phyloP scores from a whole-genome alignment of 2,329 filamentous ascomycete species.

The Colletotrichum magnum region DNA sequence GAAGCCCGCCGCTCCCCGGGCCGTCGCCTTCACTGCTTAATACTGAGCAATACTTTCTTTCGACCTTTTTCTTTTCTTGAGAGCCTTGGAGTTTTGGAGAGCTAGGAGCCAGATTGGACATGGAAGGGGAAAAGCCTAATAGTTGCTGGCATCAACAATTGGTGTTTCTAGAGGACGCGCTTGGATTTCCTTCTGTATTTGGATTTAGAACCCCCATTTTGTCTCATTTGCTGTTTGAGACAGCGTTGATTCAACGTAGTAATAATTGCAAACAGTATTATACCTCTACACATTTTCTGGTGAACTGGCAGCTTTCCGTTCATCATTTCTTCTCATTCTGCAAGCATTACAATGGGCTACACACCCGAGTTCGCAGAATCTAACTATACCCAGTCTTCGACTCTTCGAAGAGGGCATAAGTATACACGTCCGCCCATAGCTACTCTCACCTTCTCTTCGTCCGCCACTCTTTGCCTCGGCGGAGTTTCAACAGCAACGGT shows the following conservation, averaged over 20 bases:
- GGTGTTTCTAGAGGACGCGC: background rate
- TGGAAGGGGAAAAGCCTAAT: background rate
- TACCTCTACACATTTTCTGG: background rate
- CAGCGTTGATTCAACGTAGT: background rate
- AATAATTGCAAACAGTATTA: slow-evolving; percentile 15
- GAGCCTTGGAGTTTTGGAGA: background rate
- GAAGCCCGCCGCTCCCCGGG: slow-evolving; percentile 8
- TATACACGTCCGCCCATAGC: no score
- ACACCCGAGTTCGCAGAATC: no score
- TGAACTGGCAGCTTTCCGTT: background rate
- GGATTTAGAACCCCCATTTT: background rate
- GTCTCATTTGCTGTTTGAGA: slow-evolving; percentile 14
- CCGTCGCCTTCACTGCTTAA: slow-evolving; percentile 21
- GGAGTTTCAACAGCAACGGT: no score
- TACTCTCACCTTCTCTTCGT: no score
- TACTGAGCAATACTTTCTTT: background rate
- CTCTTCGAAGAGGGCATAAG: no score
- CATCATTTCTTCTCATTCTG: no score
- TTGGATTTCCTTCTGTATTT: background rate
- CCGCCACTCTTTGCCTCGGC: no score
- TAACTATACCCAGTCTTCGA: no score
- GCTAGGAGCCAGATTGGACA: background rate
- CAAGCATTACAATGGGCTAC: no score
- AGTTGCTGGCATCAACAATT: slow-evolving; percentile 32
- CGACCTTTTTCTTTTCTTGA: background rate